Evolutionary conservation across 225 moss, liverwort and hornwort species (phyloP).

Genomic region (Lunularia cruciata): DNA sequence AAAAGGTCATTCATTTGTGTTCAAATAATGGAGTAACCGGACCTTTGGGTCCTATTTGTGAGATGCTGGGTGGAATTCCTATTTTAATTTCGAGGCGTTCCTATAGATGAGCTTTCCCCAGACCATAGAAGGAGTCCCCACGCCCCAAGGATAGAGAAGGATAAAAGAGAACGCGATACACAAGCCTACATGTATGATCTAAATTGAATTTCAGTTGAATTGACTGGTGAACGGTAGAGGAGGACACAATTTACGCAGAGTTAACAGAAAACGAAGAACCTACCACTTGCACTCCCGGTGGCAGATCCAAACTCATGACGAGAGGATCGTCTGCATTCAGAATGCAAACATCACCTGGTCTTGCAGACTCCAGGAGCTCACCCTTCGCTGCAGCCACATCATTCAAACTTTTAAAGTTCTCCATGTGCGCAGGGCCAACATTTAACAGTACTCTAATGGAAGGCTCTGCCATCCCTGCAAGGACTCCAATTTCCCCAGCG

Average conservation of each 20-base stretch:
- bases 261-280: slow-evolving; percentile 7
- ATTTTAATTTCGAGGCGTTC: too few species aligned
- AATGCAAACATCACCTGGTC: slow-evolving; percentile 76
- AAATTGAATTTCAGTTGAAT: too few species aligned
- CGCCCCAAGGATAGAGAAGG: too few species aligned
- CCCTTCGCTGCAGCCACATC: slow-evolving; percentile 80
- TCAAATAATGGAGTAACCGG: too few species aligned
- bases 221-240: background rate
- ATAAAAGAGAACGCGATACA: too few species aligned
- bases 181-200: too few species aligned
- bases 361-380: slow-evolving; percentile 62
- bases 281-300: slow-evolving; percentile 71
- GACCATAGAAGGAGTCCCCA: too few species aligned
- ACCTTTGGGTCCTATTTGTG: too few species aligned
- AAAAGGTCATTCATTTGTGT: too few species aligned
- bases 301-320: slow-evolving; percentile 60
- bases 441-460: slow-evolving; percentile 75
- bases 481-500: slow-evolving; percentile 55
- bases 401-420: slow-evolving; percentile 61
- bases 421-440: slow-evolving; percentile 70
- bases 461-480: slow-evolving; percentile 60
- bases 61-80: too few species aligned
- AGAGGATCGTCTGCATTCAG: slow-evolving; percentile 83
- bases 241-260: background rate
- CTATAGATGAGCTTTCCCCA: too few species aligned